Base-by-base conservation (phyloP, 2,329 filamentous ascomycete species). In the Diaporthe citrichinensis region DNA sequence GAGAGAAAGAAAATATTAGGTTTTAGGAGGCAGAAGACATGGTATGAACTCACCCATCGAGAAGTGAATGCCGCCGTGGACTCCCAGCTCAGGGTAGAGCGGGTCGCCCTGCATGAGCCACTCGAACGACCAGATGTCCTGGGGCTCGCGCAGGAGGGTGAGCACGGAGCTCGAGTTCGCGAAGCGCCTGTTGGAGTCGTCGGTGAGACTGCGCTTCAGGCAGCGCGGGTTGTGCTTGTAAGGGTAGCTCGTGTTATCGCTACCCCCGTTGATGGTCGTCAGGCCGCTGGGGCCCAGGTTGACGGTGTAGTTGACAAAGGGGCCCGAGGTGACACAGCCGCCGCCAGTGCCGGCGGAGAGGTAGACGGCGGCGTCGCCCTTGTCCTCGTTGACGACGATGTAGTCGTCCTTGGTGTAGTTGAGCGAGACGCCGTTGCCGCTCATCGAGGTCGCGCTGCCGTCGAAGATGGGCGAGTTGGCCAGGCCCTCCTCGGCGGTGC, bases 401-500 rank as follows among this genome's bases (percentile, higher is more conserved):
- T 69, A 62, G 20, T 73, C 65, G 82, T 78, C 10, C 82, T 81
- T 41, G 81, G 44, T 71, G 58, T 78, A 78, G 53, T 57, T 74
- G 55, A 65, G 20, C 4, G 77, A 58, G 8, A 55, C 69, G 15
- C 87, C 87, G 59, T 88, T 84, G 7, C 87, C 86, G 28, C 85
- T 85, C 83, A 88, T 78, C 59, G 84, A 86, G 53, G 85, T 87
- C 15, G 83, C 84, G 71, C 86, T 87, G 71, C 89, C 89, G 73
- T 89, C 87, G 76, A 91, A 87, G 61, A 89, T 79, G 17, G 88
- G 86, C 0, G 88, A 88, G 77, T 86, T 85, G 74, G 81, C 77
- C 0, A 85, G 83, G 58, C 89, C 85, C 3, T 53, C 57, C 4
- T 83, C 77, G 0, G 87, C 82, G 79, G 86, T 87, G 76, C 84